phyloP scores from a whole-genome alignment of 441 rosid genomes.

The Hypseocharis bilobata region DNA sequence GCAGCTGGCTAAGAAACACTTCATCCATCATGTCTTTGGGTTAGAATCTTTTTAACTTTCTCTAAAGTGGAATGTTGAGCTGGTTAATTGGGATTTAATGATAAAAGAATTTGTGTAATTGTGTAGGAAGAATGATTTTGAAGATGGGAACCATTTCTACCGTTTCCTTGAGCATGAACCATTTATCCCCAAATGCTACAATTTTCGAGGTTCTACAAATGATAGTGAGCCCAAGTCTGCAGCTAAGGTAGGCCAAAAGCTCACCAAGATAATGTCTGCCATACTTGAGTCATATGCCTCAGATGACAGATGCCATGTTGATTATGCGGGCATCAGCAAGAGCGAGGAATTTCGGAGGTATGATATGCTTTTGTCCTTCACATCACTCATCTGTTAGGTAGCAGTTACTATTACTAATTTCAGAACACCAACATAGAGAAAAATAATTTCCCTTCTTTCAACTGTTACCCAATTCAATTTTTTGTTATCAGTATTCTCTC shows the following conservation, averaged over 20 bases:
- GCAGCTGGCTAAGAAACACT: slow-evolving; percentile 59
- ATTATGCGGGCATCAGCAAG: slow-evolving; percentile 49
- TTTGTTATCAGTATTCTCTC: too few species aligned
- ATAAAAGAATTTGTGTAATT: neutral
- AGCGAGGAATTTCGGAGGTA: slow-evolving; percentile 90
- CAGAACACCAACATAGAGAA: neutral
- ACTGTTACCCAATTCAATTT: too few species aligned
- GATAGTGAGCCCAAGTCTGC: slow-evolving; percentile 58
- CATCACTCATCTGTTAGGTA: neutral
- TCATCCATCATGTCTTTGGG: slow-evolving; percentile 82
- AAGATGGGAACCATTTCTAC: slow-evolving; percentile 63
- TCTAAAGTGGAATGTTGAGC: neutral
- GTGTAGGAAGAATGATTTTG: slow-evolving; percentile 64
- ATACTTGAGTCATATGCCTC: slow-evolving; percentile 71
- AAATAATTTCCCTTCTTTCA: neutral
- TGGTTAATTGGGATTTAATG: neutral
- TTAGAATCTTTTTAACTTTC: slow-evolving; percentile 25
- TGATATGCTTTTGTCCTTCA: neutral
- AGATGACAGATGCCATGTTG: slow-evolving; percentile 46
- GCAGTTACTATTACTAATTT: neutral
- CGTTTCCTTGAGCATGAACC: slow-evolving; percentile 85
- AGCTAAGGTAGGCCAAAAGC: slow-evolving; percentile 36
- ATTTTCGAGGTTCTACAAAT: slow-evolving; percentile 48
- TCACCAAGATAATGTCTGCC: slow-evolving; percentile 70
- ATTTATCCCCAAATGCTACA: slow-evolving; percentile 54